Percentiles rank a stretch among this genome's conserved stretches.
These are phyloP conservation scores for Phanerodontia chrysosporium DNA, from an alignment of 768 basidiomycete genomes.

Conservation along the genomic window DNA sequence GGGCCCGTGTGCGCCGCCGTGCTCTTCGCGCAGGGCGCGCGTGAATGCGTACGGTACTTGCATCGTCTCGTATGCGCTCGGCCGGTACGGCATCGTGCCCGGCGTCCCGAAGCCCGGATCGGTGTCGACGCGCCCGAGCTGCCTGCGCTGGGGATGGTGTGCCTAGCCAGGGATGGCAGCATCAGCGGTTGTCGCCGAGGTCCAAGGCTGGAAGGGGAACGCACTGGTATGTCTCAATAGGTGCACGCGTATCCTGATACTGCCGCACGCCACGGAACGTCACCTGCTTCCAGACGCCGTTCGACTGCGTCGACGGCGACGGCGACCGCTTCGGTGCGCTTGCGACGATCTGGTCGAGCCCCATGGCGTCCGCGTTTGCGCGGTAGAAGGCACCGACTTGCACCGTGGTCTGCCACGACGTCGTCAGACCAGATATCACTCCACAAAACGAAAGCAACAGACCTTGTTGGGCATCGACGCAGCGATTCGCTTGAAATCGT, in stretches of 20 bases:
- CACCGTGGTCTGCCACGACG: constrained; percentile 40
- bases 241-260: background rate
- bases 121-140: background rate
- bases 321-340: constrained; percentile 38
- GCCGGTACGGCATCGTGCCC: background rate
- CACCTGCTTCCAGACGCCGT: background rate
- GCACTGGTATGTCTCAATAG: background rate
- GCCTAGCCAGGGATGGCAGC: background rate
- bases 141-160: background rate
- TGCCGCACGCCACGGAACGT: background rate
- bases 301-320: constrained; percentile 9
- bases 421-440: background rate
- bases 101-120: background rate
- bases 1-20: background rate
- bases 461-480: constrained; percentile 63
- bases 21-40: background rate
- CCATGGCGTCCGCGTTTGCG: constrained; percentile 35
- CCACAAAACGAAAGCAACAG: constrained; percentile 6
- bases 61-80: background rate
- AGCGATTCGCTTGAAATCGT: constrained; percentile 67
- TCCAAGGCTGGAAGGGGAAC: background rate
- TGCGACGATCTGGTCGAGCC: constrained; percentile 38
- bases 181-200: no score
- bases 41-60: background rate
- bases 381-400: constrained; percentile 55